These are phyloP conservation scores for Amborella trichopoda DNA, from an alignment of 164 flowering plant genomes.

Conservation along the genomic window DNA sequence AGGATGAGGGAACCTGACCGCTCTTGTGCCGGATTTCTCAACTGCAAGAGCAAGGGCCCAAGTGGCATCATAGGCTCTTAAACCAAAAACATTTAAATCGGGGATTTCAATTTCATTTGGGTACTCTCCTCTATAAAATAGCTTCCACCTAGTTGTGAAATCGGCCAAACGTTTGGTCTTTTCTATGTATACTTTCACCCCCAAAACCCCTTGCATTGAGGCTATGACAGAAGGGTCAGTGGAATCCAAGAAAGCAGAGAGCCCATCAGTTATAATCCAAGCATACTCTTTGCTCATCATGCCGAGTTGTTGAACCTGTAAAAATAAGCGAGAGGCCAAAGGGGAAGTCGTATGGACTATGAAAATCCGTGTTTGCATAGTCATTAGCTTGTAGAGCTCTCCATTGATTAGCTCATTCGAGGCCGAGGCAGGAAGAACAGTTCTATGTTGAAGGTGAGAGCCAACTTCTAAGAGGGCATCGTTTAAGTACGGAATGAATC, in stretches of 20 bases:
- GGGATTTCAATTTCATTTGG: background rate
- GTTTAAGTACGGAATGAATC: conserved; percentile 10
- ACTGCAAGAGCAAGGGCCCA: conserved; percentile 13
- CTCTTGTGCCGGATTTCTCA: conserved; percentile 1
- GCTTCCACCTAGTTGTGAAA: conserved; percentile 11
- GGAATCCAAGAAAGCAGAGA: conserved; percentile 5
- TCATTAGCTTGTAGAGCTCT: conserved; percentile 4
- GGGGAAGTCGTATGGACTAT: conserved; percentile 6
- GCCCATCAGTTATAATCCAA: conserved; percentile 16
- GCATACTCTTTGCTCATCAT: conserved; percentile 15
- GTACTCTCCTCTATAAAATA: background rate
- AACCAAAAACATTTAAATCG: conserved; percentile 6
- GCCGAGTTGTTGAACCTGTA: background rate
- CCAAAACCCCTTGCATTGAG: conserved; percentile 20
- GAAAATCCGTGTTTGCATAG: conserved; percentile 7
- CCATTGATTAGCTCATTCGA: background rate
- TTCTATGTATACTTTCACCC: conserved; percentile 10
- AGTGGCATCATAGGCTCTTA: conserved; percentile 17
- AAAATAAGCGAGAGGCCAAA: conserved; percentile 2
- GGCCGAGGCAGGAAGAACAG: background rate
- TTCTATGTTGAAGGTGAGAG: background rate
- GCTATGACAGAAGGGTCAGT: conserved; percentile 10
- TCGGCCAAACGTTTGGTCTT: conserved; percentile 5
- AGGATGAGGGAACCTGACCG: background rate
- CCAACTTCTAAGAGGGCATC: conserved; percentile 4